phyloP scores from a whole-genome alignment of 306 rosid genomes.

The Rubus parviflorus region DNA sequence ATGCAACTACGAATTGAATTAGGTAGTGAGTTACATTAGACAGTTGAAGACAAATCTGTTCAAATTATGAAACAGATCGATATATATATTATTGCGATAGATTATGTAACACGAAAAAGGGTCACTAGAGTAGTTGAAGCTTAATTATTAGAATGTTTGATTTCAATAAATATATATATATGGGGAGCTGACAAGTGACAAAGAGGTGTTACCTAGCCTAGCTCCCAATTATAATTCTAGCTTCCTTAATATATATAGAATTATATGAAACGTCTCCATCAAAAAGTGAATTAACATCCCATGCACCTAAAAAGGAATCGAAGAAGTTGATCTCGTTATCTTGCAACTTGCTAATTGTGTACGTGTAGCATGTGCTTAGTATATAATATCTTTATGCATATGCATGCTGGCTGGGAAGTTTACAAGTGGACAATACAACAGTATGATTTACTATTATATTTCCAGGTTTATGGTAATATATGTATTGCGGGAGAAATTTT shows the following conservation, averaged over 20 bases:
- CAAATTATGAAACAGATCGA: neutral
- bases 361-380: neutral
- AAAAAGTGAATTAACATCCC: neutral
- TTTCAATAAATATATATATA: neutral
- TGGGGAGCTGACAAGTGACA: conserved; percentile 16
- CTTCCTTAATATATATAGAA: neutral
- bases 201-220: conserved; percentile 15
- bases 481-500: too few relatives aligned
- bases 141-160: neutral
- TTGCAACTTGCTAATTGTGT: neutral
- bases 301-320: neutral
- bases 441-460: too few relatives aligned
- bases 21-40: conserved; percentile 35
- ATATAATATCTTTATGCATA: neutral
- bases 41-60: conserved; percentile 1
- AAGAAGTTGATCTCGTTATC: neutral
- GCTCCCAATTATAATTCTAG: neutral
- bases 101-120: conserved; percentile 26
- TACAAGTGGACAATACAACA: neutral
- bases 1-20: conserved; percentile 4
- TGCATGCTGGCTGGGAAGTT: neutral
- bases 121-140: conserved; percentile 2
- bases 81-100: neutral
- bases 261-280: neutral
- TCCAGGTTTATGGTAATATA: too few relatives aligned